These are phyloP conservation scores for Trichosporon faecale DNA, from an alignment of 1,284 basidiomycete species.

Conservation along the genomic window DNA sequence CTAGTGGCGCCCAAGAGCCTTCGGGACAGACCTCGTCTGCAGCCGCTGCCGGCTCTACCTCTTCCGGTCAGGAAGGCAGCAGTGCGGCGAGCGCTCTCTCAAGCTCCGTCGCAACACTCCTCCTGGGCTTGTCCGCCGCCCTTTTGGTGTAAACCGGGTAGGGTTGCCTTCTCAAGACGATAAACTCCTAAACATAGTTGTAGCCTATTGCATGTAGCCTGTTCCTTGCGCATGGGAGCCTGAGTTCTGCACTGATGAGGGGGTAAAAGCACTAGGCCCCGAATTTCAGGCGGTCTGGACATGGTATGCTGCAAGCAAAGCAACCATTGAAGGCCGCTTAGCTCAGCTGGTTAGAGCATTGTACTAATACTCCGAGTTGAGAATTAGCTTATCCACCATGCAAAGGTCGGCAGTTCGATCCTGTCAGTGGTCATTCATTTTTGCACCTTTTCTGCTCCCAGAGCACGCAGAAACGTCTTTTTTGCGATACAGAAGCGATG, in stretches of 20 bases:
- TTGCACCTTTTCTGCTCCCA: not conserved
- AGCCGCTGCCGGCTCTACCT: not conserved
- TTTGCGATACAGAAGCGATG: not conserved
- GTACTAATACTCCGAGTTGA: conserved; percentile 1
- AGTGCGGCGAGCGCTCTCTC: not conserved
- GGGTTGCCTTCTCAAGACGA: not conserved
- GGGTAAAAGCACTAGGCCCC: too few relatives aligned
- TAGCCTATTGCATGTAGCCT: not conserved
- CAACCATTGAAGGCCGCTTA: not conserved
- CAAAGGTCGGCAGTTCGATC: conserved; percentile 10
- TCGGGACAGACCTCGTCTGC: not conserved
- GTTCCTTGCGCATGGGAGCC: too few relatives aligned
- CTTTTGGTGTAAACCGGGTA: not conserved
- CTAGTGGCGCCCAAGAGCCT: not conserved
- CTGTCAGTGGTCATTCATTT: conserved; percentile 11
- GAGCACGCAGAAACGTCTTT: not conserved
- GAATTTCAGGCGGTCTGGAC: too few relatives aligned
- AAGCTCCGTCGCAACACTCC: not conserved
- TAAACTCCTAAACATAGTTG: not conserved
- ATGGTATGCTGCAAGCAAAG: too few relatives aligned
- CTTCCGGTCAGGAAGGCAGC: not conserved
- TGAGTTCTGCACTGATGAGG: too few relatives aligned
- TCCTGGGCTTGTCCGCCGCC: not conserved
- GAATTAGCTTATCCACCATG: conserved; percentile 2
- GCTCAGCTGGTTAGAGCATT: conserved; percentile 11